Evolutionary conservation across 495 filamentous ascomycete species (phyloP).

Genomic region (Trichocladium antarcticum): DNA sequence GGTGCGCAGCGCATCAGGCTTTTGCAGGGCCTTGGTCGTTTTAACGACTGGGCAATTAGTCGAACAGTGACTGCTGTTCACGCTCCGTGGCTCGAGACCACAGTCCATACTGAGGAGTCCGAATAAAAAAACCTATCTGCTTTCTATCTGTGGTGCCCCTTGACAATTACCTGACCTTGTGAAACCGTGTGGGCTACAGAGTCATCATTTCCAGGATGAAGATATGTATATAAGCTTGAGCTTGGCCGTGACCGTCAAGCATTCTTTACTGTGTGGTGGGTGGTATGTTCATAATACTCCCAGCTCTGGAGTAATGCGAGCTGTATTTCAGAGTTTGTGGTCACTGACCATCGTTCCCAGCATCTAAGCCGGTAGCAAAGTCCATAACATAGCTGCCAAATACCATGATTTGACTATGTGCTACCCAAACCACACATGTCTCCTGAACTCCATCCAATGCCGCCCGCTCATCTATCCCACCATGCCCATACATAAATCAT

Average conservation of each 20-base stretch:
- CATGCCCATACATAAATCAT: conserved; percentile 14
- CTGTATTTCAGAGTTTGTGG: too few species aligned
- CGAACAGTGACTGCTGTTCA: conserved; percentile 16
- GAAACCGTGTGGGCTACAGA: not conserved
- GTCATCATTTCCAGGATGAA: too few species aligned
- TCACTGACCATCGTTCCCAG: too few species aligned
- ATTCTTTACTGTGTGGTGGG: too few species aligned
- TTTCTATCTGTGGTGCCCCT: not conserved
- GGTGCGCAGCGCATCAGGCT: conserved; percentile 18
- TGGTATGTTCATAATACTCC: too few species aligned
- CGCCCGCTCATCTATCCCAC: not conserved
- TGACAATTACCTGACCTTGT: not conserved
- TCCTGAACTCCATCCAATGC: not conserved
- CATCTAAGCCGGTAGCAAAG: too few species aligned
- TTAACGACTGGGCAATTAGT: conserved; percentile 12
- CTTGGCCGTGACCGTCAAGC: too few species aligned
- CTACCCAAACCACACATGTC: not conserved
- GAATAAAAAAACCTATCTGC: conserved; percentile 29
- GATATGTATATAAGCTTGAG: too few species aligned
- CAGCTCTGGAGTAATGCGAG: too few species aligned
- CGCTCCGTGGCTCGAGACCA: conserved; percentile 17
- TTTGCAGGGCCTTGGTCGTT: conserved; percentile 17
- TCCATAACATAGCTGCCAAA: too few species aligned
- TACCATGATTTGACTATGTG: too few species aligned
- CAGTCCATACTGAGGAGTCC: conserved; percentile 26